Percentiles rank a stretch among this genome's conserved stretches.
Conservation (phyloP, 352 stramenopile genomes). For the Phytophthora crassamura region DNA sequence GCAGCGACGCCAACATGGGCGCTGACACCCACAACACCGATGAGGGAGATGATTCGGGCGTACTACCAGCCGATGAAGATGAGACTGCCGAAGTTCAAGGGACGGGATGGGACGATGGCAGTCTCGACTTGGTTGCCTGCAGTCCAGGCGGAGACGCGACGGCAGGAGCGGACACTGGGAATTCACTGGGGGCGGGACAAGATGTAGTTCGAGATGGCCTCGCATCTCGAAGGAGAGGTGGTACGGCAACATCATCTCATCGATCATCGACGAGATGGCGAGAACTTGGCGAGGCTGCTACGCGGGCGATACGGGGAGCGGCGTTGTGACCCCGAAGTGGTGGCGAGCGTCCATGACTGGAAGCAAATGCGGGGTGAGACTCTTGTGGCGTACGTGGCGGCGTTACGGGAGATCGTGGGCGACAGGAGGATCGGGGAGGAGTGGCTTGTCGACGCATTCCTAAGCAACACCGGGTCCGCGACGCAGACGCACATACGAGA, state of each 20-base stretch:
- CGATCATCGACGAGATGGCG: background rate
- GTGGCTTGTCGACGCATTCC: constrained; percentile 6
- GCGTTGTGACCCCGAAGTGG: background rate
- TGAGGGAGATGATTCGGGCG: too few relatives aligned
- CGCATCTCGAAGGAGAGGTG: too few relatives aligned
- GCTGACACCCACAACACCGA: too few relatives aligned
- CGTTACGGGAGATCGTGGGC: background rate
- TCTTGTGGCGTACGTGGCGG: background rate
- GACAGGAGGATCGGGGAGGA: background rate
- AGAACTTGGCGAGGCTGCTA: constrained; percentile 1
- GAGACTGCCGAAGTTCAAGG: too few relatives aligned
- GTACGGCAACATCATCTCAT: too few relatives aligned
- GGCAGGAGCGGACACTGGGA: too few relatives aligned
- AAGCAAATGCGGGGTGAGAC: background rate
- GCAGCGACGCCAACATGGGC: too few relatives aligned
- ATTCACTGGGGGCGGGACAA: too few relatives aligned
- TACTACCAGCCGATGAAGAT: too few relatives aligned
- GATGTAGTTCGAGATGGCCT: too few relatives aligned
- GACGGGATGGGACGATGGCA: constrained; percentile 1
- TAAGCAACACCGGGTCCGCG: background rate
- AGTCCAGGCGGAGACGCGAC: background rate
- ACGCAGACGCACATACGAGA: constrained; percentile 5
- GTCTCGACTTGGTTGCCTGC: constrained; percentile 7
- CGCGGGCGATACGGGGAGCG: background rate
- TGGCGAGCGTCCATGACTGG: background rate